Evolutionary conservation across 1,139 yeast species (phyloP), one percentile per base, ranked within the genome.

Genomic region (Arxiozyma telluris): DNA sequence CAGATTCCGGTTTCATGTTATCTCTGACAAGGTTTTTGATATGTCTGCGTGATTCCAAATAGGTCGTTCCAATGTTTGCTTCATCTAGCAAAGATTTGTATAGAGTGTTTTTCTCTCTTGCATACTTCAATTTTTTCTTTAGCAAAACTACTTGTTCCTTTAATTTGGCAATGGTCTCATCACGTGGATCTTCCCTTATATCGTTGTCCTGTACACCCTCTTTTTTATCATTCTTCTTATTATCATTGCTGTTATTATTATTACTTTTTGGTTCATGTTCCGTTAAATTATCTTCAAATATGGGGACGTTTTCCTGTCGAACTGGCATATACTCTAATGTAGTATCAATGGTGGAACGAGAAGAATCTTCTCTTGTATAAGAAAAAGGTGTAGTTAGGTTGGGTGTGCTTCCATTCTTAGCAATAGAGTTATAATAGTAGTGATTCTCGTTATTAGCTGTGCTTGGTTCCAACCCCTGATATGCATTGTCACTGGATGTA

Each of bases 61-160:
- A 66, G 17, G 63, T 65, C 43, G 64, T 57, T 54, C 65, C 70
- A 20, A 67, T 59, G 49, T 67, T 65, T 18, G 70, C 70, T 41
- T 67, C 70, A 51, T 66, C 67, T 34, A 67, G 53, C 44, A 65
- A 51, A 27, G 65, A 61, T 53, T 66, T 66, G 44, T 66, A 59
- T 22, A 67, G 52, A 1, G 58, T 49, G 47, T 64, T 65, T 54
- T 66, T 67, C 54, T 67, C 70, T 41, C 63, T 59, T 4, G 68
- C 64, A 52, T 65, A 81, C 20, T 80, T 77, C 54, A 83, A 71
- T 3, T 80, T 79, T 71, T 84, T 78, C 64, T 83, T 87, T 44
- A 87, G 78, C 59, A 82, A 85, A 65, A 80, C 73, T 30, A 83
- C 71, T 63, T 79, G 76, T 11, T 70, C 77, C 61, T 81, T 84